Evolutionary conservation across 2,329 filamentous ascomycete species (phyloP), one percentile per base, ranked within the genome.

Genomic region (Dactylellina parvicollis): DNA sequence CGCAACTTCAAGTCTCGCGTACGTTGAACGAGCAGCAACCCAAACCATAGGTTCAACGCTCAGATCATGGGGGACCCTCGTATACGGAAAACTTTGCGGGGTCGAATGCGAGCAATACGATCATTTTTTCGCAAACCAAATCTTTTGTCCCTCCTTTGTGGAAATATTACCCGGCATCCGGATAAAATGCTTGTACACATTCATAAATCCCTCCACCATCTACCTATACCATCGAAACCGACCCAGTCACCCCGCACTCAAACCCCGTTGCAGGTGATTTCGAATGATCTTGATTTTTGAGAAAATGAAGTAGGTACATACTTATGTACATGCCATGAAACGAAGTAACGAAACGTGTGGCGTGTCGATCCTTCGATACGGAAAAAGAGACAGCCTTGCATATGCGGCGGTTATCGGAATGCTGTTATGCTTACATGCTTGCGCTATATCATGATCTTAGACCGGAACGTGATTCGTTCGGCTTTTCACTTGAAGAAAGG

Each of bases 291-390:
- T 42, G 52, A n/a, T 24, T 52, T 16, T 52, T 9, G 14, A 12
- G 47, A n/a, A 10, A 30, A 16, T 16, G 22, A 22, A 47, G 20
- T 4, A 42, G 28, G 20, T 28, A 26, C 26, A 20, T n/a, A n/a
- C n/a, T n/a, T n/a, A n/a, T n/a, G n/a, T n/a, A 24, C 55, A 16
- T 30, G 52, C 24, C 28, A 42, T 10, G 5, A 42, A 40, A 56
- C 34, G 14, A 22, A 30, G 34, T 50, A 60, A 44, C 64, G 55
- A 69, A 69, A 71, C 50, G 59, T 64, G 69, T 73, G 69, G 60
- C 69, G 69, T 65, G 69, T 73, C 60, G 69, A 73, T 73, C 69
- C 28, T 52, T 56, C 44, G 54, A 55, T 47, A 36, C 65, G 50
- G 52, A 14, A 38, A 7, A 50, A 44, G 38, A 40, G 44, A 50